Conservation (phyloP, 1,284 basidiomycete species). For the Heimioporus retisporus region DNA sequence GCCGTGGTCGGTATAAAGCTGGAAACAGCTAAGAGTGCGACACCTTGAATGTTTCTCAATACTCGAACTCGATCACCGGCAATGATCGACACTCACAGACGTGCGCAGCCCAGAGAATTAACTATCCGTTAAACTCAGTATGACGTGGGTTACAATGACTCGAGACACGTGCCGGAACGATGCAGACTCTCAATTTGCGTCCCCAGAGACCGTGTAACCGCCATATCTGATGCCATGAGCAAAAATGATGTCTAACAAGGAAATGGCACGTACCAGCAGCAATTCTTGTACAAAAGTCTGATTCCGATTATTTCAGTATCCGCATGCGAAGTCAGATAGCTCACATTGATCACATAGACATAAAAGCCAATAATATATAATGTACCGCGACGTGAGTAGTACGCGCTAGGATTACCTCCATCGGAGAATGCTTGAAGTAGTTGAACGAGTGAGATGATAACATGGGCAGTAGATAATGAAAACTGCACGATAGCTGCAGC, state of each 20-base stretch:
- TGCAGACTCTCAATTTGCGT: constrained; percentile 18
- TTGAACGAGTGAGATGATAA: constrained; percentile 24
- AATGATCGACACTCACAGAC: constrained; percentile 24
- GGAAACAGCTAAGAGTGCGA: constrained; percentile 26
- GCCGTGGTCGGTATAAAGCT: constrained; percentile 23
- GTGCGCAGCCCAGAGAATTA: constrained; percentile 28
- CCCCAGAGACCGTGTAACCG: constrained; percentile 31
- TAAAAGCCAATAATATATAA: constrained; percentile 25
- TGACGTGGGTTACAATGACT: background rate
- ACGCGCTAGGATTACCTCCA: constrained; percentile 15
- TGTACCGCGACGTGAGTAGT: constrained; percentile 20
- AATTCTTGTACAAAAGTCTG: constrained; percentile 33
- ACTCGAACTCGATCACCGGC: background rate
- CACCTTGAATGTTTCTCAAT: constrained; percentile 14
- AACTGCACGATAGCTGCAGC: constrained; percentile 29
- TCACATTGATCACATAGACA: constrained; percentile 31
- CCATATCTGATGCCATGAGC: constrained; percentile 29
- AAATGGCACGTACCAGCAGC: constrained; percentile 17
- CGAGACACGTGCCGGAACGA: constrained; percentile 22
- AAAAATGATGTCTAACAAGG: background rate
- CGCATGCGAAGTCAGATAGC: constrained; percentile 2
- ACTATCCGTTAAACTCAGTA: constrained; percentile 15
- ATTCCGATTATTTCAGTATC: background rate
- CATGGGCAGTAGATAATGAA: constrained; percentile 27
- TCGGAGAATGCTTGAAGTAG: constrained; percentile 24